Evolutionary conservation across 108 stramenopile species (phyloP), one percentile per base, ranked within the genome.

Genomic region (Licmophora abbreviata): DNA sequence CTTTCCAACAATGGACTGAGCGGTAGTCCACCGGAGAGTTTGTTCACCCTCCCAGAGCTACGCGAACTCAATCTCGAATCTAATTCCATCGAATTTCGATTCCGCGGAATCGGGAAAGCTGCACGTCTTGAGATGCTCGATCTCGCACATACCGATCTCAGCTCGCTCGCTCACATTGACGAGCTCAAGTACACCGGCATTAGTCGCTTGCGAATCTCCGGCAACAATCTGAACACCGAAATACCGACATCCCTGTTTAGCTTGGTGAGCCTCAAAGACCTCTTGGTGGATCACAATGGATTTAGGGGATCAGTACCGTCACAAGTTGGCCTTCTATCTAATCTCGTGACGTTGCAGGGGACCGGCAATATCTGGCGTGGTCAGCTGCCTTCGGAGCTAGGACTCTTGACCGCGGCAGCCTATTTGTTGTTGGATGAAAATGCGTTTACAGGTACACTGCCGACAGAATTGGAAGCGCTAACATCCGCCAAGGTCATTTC

Each of bases 1-100:
- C 64, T 84, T 23, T 64, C 61, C 11, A 85, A 83, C 48, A 88
- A 88, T 54, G 75, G 66, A n/a, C 36, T 72, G 50, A 37, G 21
- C 41, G 61, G 69, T n/a, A 60, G 54, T 23, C 15, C 52, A 12
- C 57, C 72, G 24, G 11, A 50, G 12, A 58, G 59, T 21, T 21
- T 73, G 17, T 73, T 64, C 44, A 27, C 37, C 26, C 46, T 74
- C 10, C 33, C 64, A 21, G 14, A 56, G 12, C 54, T 73, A 27
- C 31, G 44, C 25, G 47, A 6, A 7, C 18, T 73, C 8, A 56
- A 63, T 33, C 36, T 73, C n/a, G 51, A 52, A 15, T 42, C 56
- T 25, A 73, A 69, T 33, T 14, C 49, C 5, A 49, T 73, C 23
- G 43, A 41, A 21, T 57, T 75, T 40, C 28, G 35, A 18, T 70